A percentile compares a stretch with the other conserved stretches of the same genome.
Conservation (phyloP, 345 rosid species). For the Populus deltoides region DNA sequence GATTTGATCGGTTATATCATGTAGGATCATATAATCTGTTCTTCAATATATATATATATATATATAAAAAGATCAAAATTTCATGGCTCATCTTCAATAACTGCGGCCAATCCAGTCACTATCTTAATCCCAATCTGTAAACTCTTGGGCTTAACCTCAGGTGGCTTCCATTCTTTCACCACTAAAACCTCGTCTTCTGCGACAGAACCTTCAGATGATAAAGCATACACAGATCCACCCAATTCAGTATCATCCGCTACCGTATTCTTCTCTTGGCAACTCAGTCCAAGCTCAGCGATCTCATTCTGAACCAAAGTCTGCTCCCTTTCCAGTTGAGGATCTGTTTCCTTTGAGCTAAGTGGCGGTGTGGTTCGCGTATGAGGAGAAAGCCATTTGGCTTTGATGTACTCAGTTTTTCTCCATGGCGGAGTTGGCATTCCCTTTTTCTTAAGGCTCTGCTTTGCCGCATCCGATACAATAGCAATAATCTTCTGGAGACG, state of each 20-base stretch:
- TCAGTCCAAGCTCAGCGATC: not conserved
- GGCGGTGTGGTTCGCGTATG: constrained; percentile 34
- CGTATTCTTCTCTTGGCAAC: not conserved
- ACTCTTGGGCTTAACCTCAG: constrained; percentile 45
- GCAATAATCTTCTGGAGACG: constrained; percentile 73
- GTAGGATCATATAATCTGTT: constrained; percentile 6
- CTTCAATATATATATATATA: not conserved
- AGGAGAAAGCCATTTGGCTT: constrained; percentile 85
- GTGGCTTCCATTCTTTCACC: constrained; percentile 39
- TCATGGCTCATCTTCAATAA: constrained; percentile 34
- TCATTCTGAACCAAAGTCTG: not conserved
- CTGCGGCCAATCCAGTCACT: constrained; percentile 58
- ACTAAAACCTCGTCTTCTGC: constrained; percentile 26
- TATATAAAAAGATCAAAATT: constrained; percentile 8
- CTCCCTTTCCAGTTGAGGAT: not conserved
- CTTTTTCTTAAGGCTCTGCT: constrained; percentile 84
- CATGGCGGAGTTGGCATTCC: constrained; percentile 93
- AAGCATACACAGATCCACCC: constrained; percentile 8
- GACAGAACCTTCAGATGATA: constrained; percentile 13
- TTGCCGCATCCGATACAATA: constrained; percentile 82
- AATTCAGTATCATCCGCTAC: constrained; percentile 2
- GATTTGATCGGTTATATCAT: constrained; percentile 16
- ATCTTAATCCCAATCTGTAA: constrained; percentile 38
- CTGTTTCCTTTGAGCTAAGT: not conserved
- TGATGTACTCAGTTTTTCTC: constrained; percentile 85